Evolutionary conservation across 1,139 yeast genomes (phyloP).

Genomic region (Saccharomycopsis hybrid): DNA sequence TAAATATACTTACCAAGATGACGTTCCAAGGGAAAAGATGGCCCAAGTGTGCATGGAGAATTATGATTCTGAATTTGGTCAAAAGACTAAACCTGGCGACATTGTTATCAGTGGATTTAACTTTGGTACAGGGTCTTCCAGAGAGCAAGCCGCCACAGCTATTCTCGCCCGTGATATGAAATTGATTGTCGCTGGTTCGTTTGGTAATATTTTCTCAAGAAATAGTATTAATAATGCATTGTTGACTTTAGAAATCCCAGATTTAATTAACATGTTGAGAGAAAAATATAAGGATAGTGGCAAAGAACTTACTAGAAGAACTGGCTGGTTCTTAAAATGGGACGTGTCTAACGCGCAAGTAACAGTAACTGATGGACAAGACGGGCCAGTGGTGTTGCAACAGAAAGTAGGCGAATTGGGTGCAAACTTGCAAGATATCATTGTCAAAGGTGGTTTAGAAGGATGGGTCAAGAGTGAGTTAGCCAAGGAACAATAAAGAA

Average conservation of each 20-base stretch:
- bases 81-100: slow-evolving; percentile 80
- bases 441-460: slow-evolving; percentile 95
- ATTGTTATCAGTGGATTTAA: slow-evolving; percentile 88
- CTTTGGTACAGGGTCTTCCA: slow-evolving; percentile 97
- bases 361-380: slow-evolving; percentile 49
- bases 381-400: slow-evolving; percentile 55
- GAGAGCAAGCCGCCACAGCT: slow-evolving; percentile 99
- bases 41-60: slow-evolving; percentile 99
- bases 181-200: slow-evolving; percentile 92
- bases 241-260: slow-evolving; percentile 88
- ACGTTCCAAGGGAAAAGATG: slow-evolving; percentile 89
- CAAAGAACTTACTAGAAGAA: slow-evolving; percentile 78
- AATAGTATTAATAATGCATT: slow-evolving; percentile 94
- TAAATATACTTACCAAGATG: slow-evolving; percentile 97
- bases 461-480: slow-evolving; percentile 92
- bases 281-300: slow-evolving; percentile 46
- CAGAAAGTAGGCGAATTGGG: slow-evolving; percentile 96
- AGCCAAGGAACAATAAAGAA: no score
- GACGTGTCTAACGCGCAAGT: slow-evolving; percentile 83
- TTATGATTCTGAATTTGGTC: slow-evolving; percentile 81
- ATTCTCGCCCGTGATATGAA: slow-evolving; percentile 90
- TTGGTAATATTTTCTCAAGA: slow-evolving; percentile 93
- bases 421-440: slow-evolving; percentile 89
- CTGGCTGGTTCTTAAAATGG: slow-evolving; percentile 92
- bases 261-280: slow-evolving; percentile 69